phyloP scores from a whole-genome alignment of 768 basidiomycete species.

The Pleurotus platypus region DNA sequence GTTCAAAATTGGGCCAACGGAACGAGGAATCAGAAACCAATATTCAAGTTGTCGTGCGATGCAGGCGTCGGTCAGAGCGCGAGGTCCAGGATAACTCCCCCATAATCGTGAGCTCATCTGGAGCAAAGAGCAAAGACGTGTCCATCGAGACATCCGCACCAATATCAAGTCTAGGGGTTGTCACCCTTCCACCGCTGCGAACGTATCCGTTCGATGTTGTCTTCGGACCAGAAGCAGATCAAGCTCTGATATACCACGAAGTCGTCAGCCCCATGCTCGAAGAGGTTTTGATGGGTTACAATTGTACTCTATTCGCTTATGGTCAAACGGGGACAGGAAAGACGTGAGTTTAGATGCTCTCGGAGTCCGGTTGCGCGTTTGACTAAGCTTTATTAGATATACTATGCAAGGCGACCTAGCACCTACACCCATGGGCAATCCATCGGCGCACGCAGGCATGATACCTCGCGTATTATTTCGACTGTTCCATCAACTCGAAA shows the following conservation, averaged over 20 bases:
- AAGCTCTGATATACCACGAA: slow-evolving; percentile 89
- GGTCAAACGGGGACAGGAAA: slow-evolving; percentile 99
- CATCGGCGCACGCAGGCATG: slow-evolving; percentile 89
- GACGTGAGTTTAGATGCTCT: slow-evolving; percentile 60
- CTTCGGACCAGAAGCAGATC: slow-evolving; percentile 96
- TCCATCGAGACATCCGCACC: slow-evolving; percentile 78
- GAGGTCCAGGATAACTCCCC: slow-evolving; percentile 87
- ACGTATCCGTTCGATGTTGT: slow-evolving; percentile 95
- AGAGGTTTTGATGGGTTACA: slow-evolving; percentile 94
- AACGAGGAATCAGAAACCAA: slow-evolving; percentile 67
- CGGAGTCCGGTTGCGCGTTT: no score
- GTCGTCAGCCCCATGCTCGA: slow-evolving; percentile 92
- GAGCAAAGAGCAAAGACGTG: slow-evolving; percentile 71
- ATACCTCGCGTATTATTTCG: slow-evolving; percentile 91
- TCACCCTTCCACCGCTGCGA: slow-evolving; percentile 69
- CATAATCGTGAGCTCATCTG: slow-evolving; percentile 76
- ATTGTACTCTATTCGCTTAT: slow-evolving; percentile 96
- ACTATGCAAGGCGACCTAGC: slow-evolving; percentile 97
- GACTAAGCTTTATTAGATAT: slow-evolving; percentile 42
- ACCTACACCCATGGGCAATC: slow-evolving; percentile 82
- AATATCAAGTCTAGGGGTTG: slow-evolving; percentile 65
- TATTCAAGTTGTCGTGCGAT: slow-evolving; percentile 92
- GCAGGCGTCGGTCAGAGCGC: slow-evolving; percentile 78
- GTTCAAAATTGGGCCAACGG: slow-evolving; percentile 17
- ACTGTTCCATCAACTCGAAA: slow-evolving; percentile 85